Evolutionary conservation across 2,329 filamentous ascomycete genomes (phyloP).

Genomic region (Colletotrichum magnum): DNA sequence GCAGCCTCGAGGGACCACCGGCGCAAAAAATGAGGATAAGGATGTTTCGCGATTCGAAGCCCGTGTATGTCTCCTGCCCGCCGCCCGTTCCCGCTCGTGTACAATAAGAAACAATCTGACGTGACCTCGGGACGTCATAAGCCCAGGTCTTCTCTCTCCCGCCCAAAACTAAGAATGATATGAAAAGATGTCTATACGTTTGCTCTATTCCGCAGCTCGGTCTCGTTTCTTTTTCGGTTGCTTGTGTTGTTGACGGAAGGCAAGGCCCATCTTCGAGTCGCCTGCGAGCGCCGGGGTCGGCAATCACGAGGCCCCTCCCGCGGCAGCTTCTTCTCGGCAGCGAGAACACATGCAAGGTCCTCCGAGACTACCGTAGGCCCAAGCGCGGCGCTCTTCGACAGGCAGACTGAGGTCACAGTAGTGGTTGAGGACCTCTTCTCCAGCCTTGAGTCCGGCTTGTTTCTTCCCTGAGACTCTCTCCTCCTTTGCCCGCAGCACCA

Average conservation of each 20-base stretch:
- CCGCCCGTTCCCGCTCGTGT: constrained; percentile 22
- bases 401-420: constrained; percentile 90
- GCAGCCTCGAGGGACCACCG: not conserved
- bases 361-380: constrained; percentile 89
- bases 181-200: constrained; percentile 23
- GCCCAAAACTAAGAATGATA: not conserved
- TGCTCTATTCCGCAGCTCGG: constrained; percentile 31
- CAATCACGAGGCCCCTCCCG: not conserved
- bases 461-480: constrained; percentile 66
- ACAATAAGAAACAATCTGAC: constrained; percentile 17
- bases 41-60: constrained; percentile 31
- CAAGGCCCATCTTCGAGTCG: not conserved
- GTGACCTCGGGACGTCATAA: constrained; percentile 16
- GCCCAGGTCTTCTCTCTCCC: constrained; percentile 16
- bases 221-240: constrained; percentile 13
- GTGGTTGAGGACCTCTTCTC: constrained; percentile 91
- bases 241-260: not conserved
- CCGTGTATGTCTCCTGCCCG: constrained; percentile 27
- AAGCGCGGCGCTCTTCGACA: constrained; percentile 87
- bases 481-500: constrained; percentile 77
- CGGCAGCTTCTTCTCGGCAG: constrained; percentile 78
- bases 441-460: constrained; percentile 77
- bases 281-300: not conserved
- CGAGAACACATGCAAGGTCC: constrained; percentile 90
- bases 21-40: constrained; percentile 12